Percentiles rank a stretch among this genome's conserved stretches.
Evolutionary conservation across 257 asterid genomes (phyloP).

Genomic region (Fraxinus pennsylvanica): DNA sequence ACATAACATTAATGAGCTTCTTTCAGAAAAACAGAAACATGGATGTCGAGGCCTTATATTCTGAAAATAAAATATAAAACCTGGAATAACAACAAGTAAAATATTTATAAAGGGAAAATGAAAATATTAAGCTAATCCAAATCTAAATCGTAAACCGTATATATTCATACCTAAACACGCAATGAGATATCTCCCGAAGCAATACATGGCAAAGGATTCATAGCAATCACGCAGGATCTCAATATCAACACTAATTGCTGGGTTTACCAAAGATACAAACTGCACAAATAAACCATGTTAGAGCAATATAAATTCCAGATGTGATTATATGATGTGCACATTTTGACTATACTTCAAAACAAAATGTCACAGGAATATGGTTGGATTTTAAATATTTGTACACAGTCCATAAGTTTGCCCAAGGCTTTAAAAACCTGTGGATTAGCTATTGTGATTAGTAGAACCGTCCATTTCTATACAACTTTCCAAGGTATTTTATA

Average conservation of each 20-base stretch:
- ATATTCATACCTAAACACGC: slow-evolving; percentile 85
- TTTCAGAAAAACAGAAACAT: slow-evolving; percentile 12
- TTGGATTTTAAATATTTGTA: background rate
- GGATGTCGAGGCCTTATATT: background rate
- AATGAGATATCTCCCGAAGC: slow-evolving; percentile 96
- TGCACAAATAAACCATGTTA: slow-evolving; percentile 43
- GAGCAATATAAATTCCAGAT: slow-evolving; percentile 18
- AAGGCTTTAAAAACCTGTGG: background rate
- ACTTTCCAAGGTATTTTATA: slow-evolving; percentile 6
- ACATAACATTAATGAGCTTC: slow-evolving; percentile 18
- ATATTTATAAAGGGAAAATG: background rate
- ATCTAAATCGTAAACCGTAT: background rate
- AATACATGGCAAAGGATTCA: slow-evolving; percentile 98
- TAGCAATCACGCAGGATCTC: slow-evolving; percentile 97
- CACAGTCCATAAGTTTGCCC: background rate
- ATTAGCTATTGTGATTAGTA: background rate
- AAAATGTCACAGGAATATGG: background rate
- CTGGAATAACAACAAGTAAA: slow-evolving; percentile 10
- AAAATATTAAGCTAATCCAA: slow-evolving; percentile 3
- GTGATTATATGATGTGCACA: background rate
- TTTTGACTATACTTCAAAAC: background rate
- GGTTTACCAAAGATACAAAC: slow-evolving; percentile 84
- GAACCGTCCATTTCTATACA: background rate
- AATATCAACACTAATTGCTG: slow-evolving; percentile 76
- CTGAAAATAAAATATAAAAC: slow-evolving; percentile 5